Evolutionary conservation across 148 eudicot genomes (phyloP).

Genomic region (Spergularia bocconei): DNA sequence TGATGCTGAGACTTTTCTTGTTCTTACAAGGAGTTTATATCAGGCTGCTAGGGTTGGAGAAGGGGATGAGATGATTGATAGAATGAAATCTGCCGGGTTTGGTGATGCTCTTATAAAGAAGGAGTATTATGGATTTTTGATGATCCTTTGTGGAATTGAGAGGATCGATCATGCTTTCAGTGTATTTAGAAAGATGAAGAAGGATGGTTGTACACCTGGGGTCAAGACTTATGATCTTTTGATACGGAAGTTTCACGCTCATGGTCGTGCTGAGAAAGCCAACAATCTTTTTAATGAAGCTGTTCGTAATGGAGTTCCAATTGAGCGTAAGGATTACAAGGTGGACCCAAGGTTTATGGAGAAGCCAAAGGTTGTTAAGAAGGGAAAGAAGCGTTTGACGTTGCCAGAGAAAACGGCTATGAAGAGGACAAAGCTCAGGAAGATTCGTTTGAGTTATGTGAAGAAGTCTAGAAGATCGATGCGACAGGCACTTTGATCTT

Average conservation of each 20-base stretch:
- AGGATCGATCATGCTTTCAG: slow-evolving; percentile 84
- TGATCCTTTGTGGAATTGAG: slow-evolving; percentile 83
- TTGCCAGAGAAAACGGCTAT: slow-evolving; percentile 49
- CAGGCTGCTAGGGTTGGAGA: slow-evolving; percentile 91
- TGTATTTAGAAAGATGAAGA: slow-evolving; percentile 76
- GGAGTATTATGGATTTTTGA: slow-evolving; percentile 70
- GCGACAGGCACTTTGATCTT: slow-evolving; percentile 44
- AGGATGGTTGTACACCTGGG: slow-evolving; percentile 70
- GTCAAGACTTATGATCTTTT: slow-evolving; percentile 71
- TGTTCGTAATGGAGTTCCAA: slow-evolving; percentile 39
- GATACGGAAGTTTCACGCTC: slow-evolving; percentile 70
- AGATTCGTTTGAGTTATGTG: slow-evolving; percentile 60
- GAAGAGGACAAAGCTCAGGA: slow-evolving; percentile 41
- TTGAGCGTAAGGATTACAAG: slow-evolving; percentile 63
- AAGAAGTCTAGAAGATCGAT: slow-evolving; percentile 38
- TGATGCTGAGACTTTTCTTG: slow-evolving; percentile 67
- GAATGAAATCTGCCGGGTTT: slow-evolving; percentile 84
- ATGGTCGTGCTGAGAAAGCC: slow-evolving; percentile 61
- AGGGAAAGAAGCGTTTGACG: slow-evolving; percentile 48
- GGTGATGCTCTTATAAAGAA: slow-evolving; percentile 61
- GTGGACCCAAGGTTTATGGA: slow-evolving; percentile 68
- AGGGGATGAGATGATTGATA: slow-evolving; percentile 91
- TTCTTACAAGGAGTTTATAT: slow-evolving; percentile 70
- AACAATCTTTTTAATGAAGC: slow-evolving; percentile 76
- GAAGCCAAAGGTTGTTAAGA: slow-evolving; percentile 53